Conservation (phyloP, 2,329 filamentous ascomycete genomes). For the Cercospora sp. region DNA sequence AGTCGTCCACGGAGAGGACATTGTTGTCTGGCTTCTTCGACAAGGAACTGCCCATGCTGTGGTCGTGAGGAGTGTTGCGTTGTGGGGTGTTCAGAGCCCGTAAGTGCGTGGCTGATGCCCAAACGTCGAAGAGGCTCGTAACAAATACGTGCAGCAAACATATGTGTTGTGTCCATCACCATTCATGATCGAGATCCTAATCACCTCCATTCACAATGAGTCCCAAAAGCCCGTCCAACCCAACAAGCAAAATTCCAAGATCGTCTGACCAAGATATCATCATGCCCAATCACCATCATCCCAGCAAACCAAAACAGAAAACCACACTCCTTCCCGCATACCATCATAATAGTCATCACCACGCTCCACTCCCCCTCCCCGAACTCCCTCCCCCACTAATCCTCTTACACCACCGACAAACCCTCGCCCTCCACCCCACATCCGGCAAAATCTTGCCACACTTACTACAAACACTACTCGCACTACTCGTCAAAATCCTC, state of each 20-base stretch:
- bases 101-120: not conserved
- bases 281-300: not conserved
- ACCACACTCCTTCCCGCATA: not conserved
- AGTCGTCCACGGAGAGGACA: not conserved
- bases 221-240: not conserved
- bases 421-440: slow-evolving; percentile 5
- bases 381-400: not conserved
- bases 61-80: not conserved
- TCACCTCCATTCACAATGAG: not conserved
- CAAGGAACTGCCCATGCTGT: not conserved
- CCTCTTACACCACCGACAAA: slow-evolving; percentile 11
- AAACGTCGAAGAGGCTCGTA: not conserved
- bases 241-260: not conserved
- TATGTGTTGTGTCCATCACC: not conserved
- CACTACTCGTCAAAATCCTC: slow-evolving; percentile 9
- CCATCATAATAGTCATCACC: not conserved
- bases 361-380: not conserved
- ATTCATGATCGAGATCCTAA: not conserved
- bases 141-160: not conserved
- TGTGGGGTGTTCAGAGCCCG: not conserved
- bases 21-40: not conserved
- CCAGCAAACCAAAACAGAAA: not conserved
- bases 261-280: not conserved
- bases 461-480: slow-evolving; percentile 11
- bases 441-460: slow-evolving; percentile 10